These are phyloP conservation scores for Cladosporium velox DNA, from an alignment of 2,329 filamentous ascomycete species.

Conservation along the genomic window DNA sequence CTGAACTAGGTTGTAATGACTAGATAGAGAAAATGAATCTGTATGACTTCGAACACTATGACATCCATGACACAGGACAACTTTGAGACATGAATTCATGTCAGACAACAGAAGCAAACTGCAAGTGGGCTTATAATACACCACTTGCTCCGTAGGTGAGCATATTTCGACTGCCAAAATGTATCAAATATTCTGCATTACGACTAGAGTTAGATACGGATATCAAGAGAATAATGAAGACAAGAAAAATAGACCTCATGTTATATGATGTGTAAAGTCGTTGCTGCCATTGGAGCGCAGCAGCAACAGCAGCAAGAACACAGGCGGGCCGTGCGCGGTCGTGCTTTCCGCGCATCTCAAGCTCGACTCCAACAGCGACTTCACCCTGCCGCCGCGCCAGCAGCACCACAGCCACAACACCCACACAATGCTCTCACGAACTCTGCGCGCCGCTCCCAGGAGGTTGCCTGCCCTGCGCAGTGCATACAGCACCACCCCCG, in stretches of 20 bases:
- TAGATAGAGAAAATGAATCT: neutral
- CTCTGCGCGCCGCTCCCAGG: constrained; percentile 17
- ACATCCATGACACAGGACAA: neutral
- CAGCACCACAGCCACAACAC: neutral
- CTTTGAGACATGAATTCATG: neutral
- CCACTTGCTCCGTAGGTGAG: neutral
- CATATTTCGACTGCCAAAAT: neutral
- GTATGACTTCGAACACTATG: neutral
- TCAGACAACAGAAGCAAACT: neutral
- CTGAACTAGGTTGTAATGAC: constrained; percentile 33
- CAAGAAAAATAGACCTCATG: neutral
- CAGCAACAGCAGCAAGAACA: neutral
- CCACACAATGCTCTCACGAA: constrained; percentile 20
- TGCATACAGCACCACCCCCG: constrained; percentile 32
- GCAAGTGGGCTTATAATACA: neutral
- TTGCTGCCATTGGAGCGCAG: constrained; percentile 17
- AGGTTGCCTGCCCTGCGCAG: constrained; percentile 20
- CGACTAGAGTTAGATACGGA: neutral
- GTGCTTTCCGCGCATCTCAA: constrained; percentile 15
- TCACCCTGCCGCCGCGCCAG: constrained; percentile 15
- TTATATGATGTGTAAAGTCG: constrained; percentile 3
- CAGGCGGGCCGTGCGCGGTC: neutral
- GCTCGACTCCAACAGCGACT: constrained; percentile 16
- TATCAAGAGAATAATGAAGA: neutral
- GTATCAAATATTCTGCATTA: neutral